Percentiles rank a stretch among this genome's conserved stretches.
Evolutionary conservation across 306 rosid genomes (phyloP).

Genomic region (Luffa aegyptiaca): DNA sequence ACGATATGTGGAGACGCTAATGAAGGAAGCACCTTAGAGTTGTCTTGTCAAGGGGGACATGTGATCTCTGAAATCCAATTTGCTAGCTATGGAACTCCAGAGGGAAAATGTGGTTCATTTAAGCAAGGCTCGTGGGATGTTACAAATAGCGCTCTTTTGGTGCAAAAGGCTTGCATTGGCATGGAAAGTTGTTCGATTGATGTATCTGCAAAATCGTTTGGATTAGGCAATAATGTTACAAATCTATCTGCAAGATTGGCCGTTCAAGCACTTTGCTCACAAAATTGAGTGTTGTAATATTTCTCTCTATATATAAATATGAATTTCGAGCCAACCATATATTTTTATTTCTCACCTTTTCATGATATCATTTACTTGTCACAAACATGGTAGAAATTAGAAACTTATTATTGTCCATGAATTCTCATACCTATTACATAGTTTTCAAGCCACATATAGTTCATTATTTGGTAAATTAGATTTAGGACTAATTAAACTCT

Average conservation of each 20-base stretch:
- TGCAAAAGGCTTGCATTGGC: conserved; percentile 33
- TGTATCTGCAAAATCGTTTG: conserved; percentile 25
- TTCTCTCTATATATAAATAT: too few relatives aligned
- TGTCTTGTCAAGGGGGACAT: conserved; percentile 26
- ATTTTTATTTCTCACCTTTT: too few relatives aligned
- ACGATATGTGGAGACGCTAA: conserved; percentile 20
- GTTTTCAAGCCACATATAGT: too few relatives aligned
- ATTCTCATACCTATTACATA: too few relatives aligned
- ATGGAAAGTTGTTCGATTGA: conserved; percentile 27
- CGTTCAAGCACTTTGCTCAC: conserved; percentile 34
- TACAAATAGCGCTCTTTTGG: not conserved
- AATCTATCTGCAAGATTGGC: conserved; percentile 23
- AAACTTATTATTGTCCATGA: too few relatives aligned
- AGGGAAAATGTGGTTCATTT: conserved; percentile 1
- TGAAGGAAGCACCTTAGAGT: conserved; percentile 31
- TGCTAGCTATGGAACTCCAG: conserved; percentile 40
- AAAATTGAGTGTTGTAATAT: not conserved
- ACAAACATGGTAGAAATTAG: too few relatives aligned
- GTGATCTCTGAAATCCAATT: conserved; percentile 28
- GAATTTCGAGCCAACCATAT: too few relatives aligned
- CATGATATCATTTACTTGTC: too few relatives aligned
- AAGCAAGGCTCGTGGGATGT: not conserved
- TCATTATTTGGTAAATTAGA: too few relatives aligned
- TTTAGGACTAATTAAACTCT: too few relatives aligned
- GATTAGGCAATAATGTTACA: conserved; percentile 19